Evolutionary conservation across 2,329 filamentous ascomycete genomes (phyloP).

Genomic region (Nemania diffusa): DNA sequence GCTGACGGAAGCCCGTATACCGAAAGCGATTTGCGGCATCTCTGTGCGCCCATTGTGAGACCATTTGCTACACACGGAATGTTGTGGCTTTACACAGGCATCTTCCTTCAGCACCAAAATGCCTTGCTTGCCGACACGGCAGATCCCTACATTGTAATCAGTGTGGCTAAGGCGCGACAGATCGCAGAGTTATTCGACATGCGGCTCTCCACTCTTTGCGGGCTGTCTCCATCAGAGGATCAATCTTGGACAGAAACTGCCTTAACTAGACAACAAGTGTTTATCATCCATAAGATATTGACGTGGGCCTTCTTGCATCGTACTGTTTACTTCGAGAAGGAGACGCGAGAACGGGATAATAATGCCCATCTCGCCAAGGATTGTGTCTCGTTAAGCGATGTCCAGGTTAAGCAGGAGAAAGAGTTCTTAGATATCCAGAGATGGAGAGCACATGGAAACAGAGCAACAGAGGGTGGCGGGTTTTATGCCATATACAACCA

Average conservation of each 20-base stretch:
- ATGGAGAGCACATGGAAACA: not conserved
- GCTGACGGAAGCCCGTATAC: not conserved
- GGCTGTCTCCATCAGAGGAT: not conserved
- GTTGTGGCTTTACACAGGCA: constrained; percentile 11
- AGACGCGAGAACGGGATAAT: not conserved
- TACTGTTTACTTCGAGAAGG: not conserved
- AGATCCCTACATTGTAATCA: not conserved
- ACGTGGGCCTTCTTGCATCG: constrained; percentile 17
- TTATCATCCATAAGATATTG: not conserved
- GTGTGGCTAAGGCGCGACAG: not conserved
- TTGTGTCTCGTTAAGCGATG: not conserved
- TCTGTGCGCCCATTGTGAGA: not conserved
- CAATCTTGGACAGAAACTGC: not conserved
- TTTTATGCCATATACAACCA: not conserved
- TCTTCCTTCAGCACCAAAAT: not conserved
- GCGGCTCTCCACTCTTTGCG: not conserved
- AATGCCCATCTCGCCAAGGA: not conserved
- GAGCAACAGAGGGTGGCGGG: not conserved
- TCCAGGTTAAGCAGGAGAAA: not conserved
- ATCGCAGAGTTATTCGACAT: not conserved
- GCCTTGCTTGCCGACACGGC: not conserved
- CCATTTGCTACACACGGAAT: not conserved
- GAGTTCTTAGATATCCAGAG: constrained; percentile 6
- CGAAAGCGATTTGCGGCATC: not conserved
- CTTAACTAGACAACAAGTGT: not conserved